These are phyloP conservation scores for Parastagonospora nodorum DNA, from an alignment of 2,329 filamentous ascomycete genomes.

Conservation along the genomic window DNA sequence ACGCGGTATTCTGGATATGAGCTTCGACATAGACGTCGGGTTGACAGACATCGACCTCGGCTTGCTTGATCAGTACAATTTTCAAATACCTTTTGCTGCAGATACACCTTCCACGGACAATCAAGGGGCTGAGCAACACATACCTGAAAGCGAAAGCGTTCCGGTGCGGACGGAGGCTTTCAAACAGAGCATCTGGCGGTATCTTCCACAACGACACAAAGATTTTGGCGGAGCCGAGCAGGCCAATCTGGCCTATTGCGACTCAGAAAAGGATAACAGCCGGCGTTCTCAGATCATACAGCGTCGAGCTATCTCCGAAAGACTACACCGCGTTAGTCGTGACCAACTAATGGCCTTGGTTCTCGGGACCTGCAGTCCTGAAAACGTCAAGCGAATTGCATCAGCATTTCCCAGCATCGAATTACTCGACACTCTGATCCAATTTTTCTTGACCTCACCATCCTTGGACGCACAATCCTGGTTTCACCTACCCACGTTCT, in stretches of 20 bases:
- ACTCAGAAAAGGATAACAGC: slow-evolving; percentile 35
- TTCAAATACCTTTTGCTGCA: slow-evolving; percentile 49
- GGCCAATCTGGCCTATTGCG: slow-evolving; percentile 47
- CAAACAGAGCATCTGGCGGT: slow-evolving; percentile 54
- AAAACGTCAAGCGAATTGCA: slow-evolving; percentile 58
- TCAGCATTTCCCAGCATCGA: slow-evolving; percentile 67
- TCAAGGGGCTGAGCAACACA: slow-evolving; percentile 18
- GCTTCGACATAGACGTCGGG: slow-evolving; percentile 52
- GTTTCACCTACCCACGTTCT: slow-evolving; percentile 67
- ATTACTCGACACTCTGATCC: slow-evolving; percentile 64
- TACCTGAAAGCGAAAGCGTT: slow-evolving; percentile 24
- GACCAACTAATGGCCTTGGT: slow-evolving; percentile 70
- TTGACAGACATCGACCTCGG: slow-evolving; percentile 53
- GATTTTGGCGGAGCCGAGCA: slow-evolving; percentile 35
- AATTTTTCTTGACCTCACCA: slow-evolving; percentile 64
- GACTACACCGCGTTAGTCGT: slow-evolving; percentile 48
- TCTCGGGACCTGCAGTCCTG: slow-evolving; percentile 60
- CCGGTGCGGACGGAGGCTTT: slow-evolving; percentile 39
- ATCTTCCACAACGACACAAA: slow-evolving; percentile 42
- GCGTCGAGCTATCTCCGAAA: slow-evolving; percentile 49
- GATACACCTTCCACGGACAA: slow-evolving; percentile 30
- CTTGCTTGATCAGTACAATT: slow-evolving; percentile 53
- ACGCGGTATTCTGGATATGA: slow-evolving; percentile 52
- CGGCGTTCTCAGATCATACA: slow-evolving; percentile 40
- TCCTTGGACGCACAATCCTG: slow-evolving; percentile 62